phyloP scores from a whole-genome alignment of 2,329 filamentous ascomycete species.

The Microdochium trichocladiopsis region DNA sequence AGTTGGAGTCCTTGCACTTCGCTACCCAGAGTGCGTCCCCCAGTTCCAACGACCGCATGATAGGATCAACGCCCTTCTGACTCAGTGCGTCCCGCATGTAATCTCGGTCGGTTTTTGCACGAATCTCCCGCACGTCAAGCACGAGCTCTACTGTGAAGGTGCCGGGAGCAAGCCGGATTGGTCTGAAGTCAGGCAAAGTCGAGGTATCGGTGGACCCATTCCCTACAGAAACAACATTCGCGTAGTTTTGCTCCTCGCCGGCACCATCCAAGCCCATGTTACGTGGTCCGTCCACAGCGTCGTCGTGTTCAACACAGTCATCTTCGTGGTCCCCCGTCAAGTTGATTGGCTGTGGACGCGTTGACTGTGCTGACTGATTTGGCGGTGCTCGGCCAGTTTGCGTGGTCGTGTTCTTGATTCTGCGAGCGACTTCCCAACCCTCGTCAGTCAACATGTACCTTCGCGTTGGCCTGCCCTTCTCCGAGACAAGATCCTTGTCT shows the following conservation, averaged over 20 bases:
- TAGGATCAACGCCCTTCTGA: conserved; percentile 57
- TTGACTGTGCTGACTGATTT: conserved; percentile 5
- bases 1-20: conserved; percentile 54
- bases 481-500: conserved; percentile 67
- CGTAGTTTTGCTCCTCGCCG: conserved; percentile 14
- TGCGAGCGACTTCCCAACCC: conserved; percentile 66
- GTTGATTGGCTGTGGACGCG: neutral
- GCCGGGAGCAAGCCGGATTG: conserved; percentile 55
- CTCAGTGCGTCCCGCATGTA: conserved; percentile 68
- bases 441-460: conserved; percentile 69
- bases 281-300: conserved; percentile 6
- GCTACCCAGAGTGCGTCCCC: conserved; percentile 78
- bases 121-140: conserved; percentile 68
- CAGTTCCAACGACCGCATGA: conserved; percentile 62
- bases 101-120: conserved; percentile 65
- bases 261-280: conserved; percentile 1
- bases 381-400: too few species aligned
- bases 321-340: conserved; percentile 4
- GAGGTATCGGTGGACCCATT: conserved; percentile 12
- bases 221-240: conserved; percentile 32
- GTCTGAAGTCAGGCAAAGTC: conserved; percentile 40
- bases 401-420: conserved; percentile 46
- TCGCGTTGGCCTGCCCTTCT: conserved; percentile 59
- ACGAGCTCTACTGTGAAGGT: conserved; percentile 67
- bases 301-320: conserved; percentile 1